Conservation (phyloP, 2,329 filamentous ascomycete species). For the Exophiala calicioides region DNA sequence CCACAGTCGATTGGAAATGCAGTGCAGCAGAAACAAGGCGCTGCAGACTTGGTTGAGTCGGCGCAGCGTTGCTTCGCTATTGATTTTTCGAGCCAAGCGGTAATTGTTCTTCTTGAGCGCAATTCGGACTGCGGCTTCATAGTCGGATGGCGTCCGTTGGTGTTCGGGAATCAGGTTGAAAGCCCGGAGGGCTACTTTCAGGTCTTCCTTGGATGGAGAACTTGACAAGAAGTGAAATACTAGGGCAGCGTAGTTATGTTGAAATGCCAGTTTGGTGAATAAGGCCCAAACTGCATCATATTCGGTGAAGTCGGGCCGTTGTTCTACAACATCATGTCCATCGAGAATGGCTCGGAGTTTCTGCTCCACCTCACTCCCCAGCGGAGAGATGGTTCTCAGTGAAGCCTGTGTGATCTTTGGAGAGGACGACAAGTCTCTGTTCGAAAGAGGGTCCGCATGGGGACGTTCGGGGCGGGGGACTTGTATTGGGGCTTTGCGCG, state of each 20-base stretch:
- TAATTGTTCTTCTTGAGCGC: conserved; percentile 20
- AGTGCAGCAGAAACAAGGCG: conserved; percentile 36
- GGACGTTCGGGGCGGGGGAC: no score
- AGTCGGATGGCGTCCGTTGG: conserved; percentile 45
- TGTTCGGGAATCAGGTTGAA: conserved; percentile 46
- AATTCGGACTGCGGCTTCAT: conserved; percentile 39
- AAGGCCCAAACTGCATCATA: conserved; percentile 15
- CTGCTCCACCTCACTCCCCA: conserved; percentile 3
- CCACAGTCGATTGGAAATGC: conserved; percentile 39
- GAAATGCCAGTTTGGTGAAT: conserved; percentile 14
- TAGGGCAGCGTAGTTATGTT: conserved; percentile 11
- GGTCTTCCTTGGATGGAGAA: conserved; percentile 4
- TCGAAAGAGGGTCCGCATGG: not conserved
- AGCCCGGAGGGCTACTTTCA: conserved; percentile 33
- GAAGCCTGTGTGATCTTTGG: not conserved
- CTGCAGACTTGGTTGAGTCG: conserved; percentile 34
- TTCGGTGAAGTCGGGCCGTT: not conserved
- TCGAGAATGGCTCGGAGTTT: conserved; percentile 8
- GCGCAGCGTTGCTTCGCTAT: conserved; percentile 40
- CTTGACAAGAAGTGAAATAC: conserved; percentile 17
- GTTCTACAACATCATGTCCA: not conserved
- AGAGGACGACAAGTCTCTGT: not conserved
- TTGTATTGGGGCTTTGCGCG: no score
- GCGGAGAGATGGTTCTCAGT: not conserved
- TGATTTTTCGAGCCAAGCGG: conserved; percentile 40